These are phyloP conservation scores for Penicillium lagena DNA, from an alignment of 495 filamentous ascomycete species.

Conservation along the genomic window DNA sequence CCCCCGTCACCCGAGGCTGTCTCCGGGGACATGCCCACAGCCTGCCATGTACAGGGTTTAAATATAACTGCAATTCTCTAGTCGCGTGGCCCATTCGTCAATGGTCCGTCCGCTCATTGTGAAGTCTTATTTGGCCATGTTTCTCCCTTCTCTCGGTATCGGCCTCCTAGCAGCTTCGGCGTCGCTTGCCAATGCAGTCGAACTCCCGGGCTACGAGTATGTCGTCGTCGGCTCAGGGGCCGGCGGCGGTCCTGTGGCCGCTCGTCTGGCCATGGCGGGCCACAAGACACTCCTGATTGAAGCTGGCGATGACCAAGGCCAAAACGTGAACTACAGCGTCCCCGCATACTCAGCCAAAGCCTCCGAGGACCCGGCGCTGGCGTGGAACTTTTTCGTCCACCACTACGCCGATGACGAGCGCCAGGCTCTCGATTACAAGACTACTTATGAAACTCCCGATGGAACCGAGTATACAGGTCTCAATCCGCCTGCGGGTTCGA, in stretches of 20 bases:
- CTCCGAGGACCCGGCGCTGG: slow-evolving; percentile 30
- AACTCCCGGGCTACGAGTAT: slow-evolving; percentile 51
- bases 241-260: slow-evolving; percentile 58
- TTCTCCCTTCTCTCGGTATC: too few relatives aligned
- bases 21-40: too few relatives aligned
- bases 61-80: too few relatives aligned
- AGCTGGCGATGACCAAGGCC: slow-evolving; percentile 55
- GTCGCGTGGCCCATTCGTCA: too few relatives aligned
- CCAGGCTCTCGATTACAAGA: slow-evolving; percentile 39
- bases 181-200: slow-evolving; percentile 19
- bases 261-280: slow-evolving; percentile 53
- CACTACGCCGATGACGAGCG: slow-evolving; percentile 35
- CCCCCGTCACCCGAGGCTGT: too few relatives aligned
- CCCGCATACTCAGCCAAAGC: slow-evolving; percentile 30
- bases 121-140: too few relatives aligned
- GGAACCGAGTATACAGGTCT: slow-evolving; percentile 31
- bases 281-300: slow-evolving; percentile 57
- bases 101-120: too few relatives aligned
- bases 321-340: slow-evolving; percentile 28
- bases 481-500: slow-evolving; percentile 32
- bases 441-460: slow-evolving; percentile 33
- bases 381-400: slow-evolving; percentile 44
- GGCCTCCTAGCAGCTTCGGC: slow-evolving; percentile 2
- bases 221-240: slow-evolving; percentile 61
- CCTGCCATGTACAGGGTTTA: too few relatives aligned